Percentiles rank a stretch among this genome's conserved stretches.
phyloP scores from a whole-genome alignment of 2,329 filamentous ascomycete genomes.

The Sporothrix phasma region DNA sequence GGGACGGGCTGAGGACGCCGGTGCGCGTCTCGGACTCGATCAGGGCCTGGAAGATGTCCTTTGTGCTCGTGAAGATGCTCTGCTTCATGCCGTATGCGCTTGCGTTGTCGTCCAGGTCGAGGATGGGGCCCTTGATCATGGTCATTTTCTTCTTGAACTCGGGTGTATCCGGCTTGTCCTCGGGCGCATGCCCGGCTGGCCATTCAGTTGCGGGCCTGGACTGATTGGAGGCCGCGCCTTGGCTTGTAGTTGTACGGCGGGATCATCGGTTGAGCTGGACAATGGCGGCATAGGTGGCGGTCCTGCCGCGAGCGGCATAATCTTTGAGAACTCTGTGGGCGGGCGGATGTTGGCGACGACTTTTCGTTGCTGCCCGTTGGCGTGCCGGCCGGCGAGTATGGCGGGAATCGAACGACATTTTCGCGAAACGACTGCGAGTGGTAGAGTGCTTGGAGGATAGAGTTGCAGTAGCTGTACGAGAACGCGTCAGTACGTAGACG shows the following conservation, averaged over 20 bases:
- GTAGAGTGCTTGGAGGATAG: conserved; percentile 93
- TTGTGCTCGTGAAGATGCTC: conserved; percentile 85
- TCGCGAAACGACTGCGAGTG: conserved; percentile 92
- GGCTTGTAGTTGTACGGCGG: conserved; percentile 43
- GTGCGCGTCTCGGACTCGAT: conserved; percentile 72
- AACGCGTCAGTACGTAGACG: not conserved
- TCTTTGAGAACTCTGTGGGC: not conserved
- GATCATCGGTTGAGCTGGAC: conserved; percentile 34
- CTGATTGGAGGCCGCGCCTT: conserved; percentile 47
- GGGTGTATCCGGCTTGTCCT: conserved; percentile 88
- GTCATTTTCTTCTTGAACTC: conserved; percentile 98
- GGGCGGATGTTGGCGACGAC: conserved; percentile 50
- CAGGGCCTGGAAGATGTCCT: conserved; percentile 90
- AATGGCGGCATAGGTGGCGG: conserved; percentile 19
- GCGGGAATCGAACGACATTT: conserved; percentile 84
- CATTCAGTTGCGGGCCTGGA: conserved; percentile 40
- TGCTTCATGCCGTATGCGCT: conserved; percentile 84
- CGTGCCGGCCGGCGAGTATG: conserved; percentile 57
- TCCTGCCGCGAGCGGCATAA: conserved; percentile 27
- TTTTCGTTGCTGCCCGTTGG: conserved; percentile 49
- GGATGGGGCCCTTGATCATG: conserved; percentile 73
- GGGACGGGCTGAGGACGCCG: conserved; percentile 82
- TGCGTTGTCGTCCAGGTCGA: conserved; percentile 76
- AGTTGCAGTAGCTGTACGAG: conserved; percentile 79
- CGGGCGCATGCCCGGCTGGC: conserved; percentile 55